Base-by-base conservation (phyloP, 2,329 filamentous ascomycete genomes). In the Trichoderma sp. region DNA sequence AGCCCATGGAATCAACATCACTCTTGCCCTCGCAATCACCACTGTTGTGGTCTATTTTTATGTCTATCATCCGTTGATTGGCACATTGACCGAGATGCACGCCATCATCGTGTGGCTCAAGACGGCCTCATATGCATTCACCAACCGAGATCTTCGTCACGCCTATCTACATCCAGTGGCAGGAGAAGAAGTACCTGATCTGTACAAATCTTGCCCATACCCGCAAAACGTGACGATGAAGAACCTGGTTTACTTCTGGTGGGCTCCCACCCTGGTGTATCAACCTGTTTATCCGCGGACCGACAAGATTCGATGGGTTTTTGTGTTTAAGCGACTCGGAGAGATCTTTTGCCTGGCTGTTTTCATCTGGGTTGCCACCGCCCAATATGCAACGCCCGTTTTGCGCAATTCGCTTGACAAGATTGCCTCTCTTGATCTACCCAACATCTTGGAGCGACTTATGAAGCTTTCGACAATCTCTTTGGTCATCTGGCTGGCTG, bases 31-130 rank as follows among this genome's bases (percentile, higher is more conserved):
- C 24, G 89, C 91, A 56, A 90, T 97, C 78, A 95, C 95, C 9
- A 97, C 94, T 65, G 91, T 92, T 77, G 91, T 95, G 21, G 95
- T 99, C 21, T 99, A 98, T 86, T 96, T 93, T 84, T 89, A 94
- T 83, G 94, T 99, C 78, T 91, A 97, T 84, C 97, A 99, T 84
- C 97, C 97, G 0, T 89, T 97, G 21, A 97, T 99, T 79, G 97
- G 97, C 59, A 98, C 95, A 0, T 86, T 98, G 66, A 95, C 94
- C 78, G 94, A 98, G 84, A 85, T 97, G 76, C 97, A 99, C 83
- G 95, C 95, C 78, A 92, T 98, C 80, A 94, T 98, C 74, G 95
- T 98, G 68, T 98, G 95, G 93, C 90, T 99, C 80, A 99, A 99
- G 87, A 95, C 94, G 38, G 94, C 95, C 78, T 98, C 95, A 0